Base-by-base conservation (phyloP, 2,329 filamentous ascomycete species). In the Aspergillus terreus region DNA sequence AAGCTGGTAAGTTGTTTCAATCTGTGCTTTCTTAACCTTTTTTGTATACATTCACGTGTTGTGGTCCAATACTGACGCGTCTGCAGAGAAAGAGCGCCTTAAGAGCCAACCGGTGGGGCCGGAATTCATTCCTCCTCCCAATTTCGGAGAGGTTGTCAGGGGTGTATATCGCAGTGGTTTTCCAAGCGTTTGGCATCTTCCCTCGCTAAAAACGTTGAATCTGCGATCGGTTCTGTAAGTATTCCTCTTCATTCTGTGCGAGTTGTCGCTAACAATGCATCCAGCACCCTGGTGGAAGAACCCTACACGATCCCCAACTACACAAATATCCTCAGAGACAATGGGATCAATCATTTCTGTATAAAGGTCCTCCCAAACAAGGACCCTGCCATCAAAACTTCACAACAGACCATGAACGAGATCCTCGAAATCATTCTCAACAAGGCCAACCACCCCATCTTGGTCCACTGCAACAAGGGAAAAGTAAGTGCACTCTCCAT, bases 401-500 rank as follows among this genome's bases (percentile, higher is more conserved):
- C 87, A 0, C 66, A 82, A 6, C 70, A 77, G 42, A 83, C 84
- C 23, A 90, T 96, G 79, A 79, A 81, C 55, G 75, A 82, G 6
- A 90, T 92, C 43, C 78, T 95, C 21, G 76, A 81, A 11, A 74
- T 92, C 40, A 80, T 92, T 38, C 77, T 92, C 48, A 82, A 95
- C 63, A 80, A 80, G 45, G 72, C 78, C 32, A 90, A 95, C 56
- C 85, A 94, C 58, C 92, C 92, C 0, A 71, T 96, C 10, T 78
- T 96, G 36, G 81, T 96, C 44, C 92, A 96, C 70, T 96, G 92
- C 79, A 96, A 96, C 67, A 92, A 95, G 61, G 92, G 92, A 66
- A 94, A 86, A 73, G 82, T 85, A 71, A 57, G 72, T 62, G 19
- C n/a, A 35, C 4, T 15, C 12, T n/a, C 11, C 35, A n/a, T 7